Evolutionary conservation across 2,329 filamentous ascomycete species (phyloP).

Genomic region (Penicillium sp.): DNA sequence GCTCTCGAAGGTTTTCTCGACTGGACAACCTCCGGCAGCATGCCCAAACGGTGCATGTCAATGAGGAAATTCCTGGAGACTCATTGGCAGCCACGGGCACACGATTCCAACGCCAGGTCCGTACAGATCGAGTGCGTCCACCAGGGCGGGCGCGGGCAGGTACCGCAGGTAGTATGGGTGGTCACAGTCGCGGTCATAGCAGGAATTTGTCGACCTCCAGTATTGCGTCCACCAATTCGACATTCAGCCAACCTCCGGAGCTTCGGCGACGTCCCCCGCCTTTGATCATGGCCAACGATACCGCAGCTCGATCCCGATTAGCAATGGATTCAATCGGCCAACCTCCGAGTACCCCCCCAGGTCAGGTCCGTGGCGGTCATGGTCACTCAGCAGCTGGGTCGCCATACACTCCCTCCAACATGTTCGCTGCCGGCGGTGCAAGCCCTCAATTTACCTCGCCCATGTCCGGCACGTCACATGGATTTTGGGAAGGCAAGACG

Average conservation of each 20-base stretch:
- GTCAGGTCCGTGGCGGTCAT: slow-evolving; percentile 63
- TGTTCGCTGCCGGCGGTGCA: slow-evolving; percentile 70
- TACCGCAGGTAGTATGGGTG: slow-evolving; percentile 70
- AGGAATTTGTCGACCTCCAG: slow-evolving; percentile 85
- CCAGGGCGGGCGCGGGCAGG: slow-evolving; percentile 72
- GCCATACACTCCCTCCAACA: slow-evolving; percentile 79
- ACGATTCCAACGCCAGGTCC: slow-evolving; percentile 85
- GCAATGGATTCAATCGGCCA: slow-evolving; percentile 64
- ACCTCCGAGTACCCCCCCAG: slow-evolving; percentile 63
- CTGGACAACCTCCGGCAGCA: slow-evolving; percentile 95
- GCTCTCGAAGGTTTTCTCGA: slow-evolving; percentile 85
- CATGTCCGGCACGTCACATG: slow-evolving; percentile 65
- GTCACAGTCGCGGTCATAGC: slow-evolving; percentile 74
- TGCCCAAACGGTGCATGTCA: slow-evolving; percentile 95
- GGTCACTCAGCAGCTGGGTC: slow-evolving; percentile 70
- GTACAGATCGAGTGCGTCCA: slow-evolving; percentile 78
- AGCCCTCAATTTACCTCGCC: slow-evolving; percentile 84
- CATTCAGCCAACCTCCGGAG: slow-evolving; percentile 62
- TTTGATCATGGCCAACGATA: slow-evolving; percentile 76
- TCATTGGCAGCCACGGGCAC: slow-evolving; percentile 91
- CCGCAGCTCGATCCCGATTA: slow-evolving; percentile 58
- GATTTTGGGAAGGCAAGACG: slow-evolving; percentile 69
- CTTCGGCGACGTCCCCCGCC: slow-evolving; percentile 73
- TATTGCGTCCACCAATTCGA: slow-evolving; percentile 72
- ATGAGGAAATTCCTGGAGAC: slow-evolving; percentile 92